phyloP scores from a whole-genome alignment of 345 rosid genomes.

The Trapa bicornis region DNA sequence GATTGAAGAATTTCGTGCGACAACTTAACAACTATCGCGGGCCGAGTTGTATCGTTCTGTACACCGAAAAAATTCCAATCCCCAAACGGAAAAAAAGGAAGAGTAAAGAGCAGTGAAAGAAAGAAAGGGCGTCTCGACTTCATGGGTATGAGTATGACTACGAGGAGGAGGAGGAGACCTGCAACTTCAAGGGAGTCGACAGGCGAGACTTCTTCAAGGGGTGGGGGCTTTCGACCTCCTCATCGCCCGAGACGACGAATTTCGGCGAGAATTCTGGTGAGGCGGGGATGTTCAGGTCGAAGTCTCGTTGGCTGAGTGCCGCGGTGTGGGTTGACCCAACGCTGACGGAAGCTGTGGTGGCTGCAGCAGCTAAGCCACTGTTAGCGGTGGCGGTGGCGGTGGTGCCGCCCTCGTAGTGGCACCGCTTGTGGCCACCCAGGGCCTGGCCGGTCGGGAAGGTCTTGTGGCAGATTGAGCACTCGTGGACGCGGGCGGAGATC shows the following conservation, averaged over 20 bases:
- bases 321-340: slow-evolving; percentile 9
- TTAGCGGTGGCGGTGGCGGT: not conserved
- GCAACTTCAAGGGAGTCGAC: slow-evolving; percentile 5
- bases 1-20: slow-evolving; percentile 2
- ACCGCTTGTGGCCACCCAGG: slow-evolving; percentile 40
- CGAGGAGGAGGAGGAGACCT: not conserved
- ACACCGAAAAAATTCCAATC: slow-evolving; percentile 2
- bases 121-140: not conserved
- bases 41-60: not conserved
- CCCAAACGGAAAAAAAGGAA: not conserved
- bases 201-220: slow-evolving; percentile 17
- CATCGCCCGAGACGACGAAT: slow-evolving; percentile 11
- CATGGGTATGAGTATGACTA: not conserved
- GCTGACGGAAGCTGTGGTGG: slow-evolving; percentile 8
- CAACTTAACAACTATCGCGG: not conserved
- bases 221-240: slow-evolving; percentile 24
- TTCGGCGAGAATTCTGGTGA: slow-evolving; percentile 14
- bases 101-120: not conserved
- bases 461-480: slow-evolving; percentile 50
- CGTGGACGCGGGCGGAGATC: slow-evolving; percentile 21
- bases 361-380: slow-evolving; percentile 5
- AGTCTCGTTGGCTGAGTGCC: slow-evolving; percentile 8
- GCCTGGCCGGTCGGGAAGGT: slow-evolving; percentile 41
- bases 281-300: slow-evolving; percentile 18
- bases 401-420: slow-evolving; percentile 29